A percentile compares a stretch with the other conserved stretches of the same genome.
phyloP scores from a whole-genome alignment of 352 stramenopile genomes.

The Pythium oligandrum region DNA sequence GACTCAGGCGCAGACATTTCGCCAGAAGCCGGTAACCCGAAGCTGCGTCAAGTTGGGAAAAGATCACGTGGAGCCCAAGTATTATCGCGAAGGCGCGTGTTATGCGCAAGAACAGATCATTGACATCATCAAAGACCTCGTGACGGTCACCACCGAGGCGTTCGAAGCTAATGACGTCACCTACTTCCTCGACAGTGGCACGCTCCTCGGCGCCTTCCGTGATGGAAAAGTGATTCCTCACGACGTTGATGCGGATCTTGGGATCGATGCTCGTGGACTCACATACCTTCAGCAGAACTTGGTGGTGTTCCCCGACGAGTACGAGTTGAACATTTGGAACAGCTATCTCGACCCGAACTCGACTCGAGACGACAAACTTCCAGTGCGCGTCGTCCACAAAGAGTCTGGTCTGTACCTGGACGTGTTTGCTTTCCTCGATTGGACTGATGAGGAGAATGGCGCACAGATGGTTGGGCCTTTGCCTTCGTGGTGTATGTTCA shows the following conservation, averaged over 20 bases:
- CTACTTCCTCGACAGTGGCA: constrained; percentile 31
- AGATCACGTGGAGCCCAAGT: constrained; percentile 7
- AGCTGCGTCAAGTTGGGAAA: too few relatives aligned
- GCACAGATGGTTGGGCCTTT: constrained; percentile 13
- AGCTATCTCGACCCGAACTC: constrained; percentile 13
- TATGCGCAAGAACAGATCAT: constrained; percentile 7
- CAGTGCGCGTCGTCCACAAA: constrained; percentile 14
- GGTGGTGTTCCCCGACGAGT: constrained; percentile 15
- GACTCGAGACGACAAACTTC: constrained; percentile 20
- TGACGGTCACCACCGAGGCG: constrained; percentile 7
- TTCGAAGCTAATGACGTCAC: constrained; percentile 20
- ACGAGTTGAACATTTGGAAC: constrained; percentile 17
- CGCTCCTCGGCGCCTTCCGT: constrained; percentile 25
- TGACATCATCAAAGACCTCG: constrained; percentile 19
- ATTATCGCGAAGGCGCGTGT: constrained; percentile 10
- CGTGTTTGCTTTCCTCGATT: constrained; percentile 25
- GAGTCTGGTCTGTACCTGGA: constrained; percentile 22
- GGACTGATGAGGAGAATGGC: not conserved
- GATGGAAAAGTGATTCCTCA: constrained; percentile 20
- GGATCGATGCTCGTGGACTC: constrained; percentile 15
- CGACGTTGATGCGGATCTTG: constrained; percentile 27
- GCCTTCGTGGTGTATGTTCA: constrained; percentile 19
- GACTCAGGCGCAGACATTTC: too few relatives aligned
- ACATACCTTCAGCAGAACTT: constrained; percentile 6
- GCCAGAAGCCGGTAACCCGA: too few relatives aligned